These are phyloP conservation scores for Populus hybrid DNA, from an alignment of 441 rosid genomes.

Conservation along the genomic window DNA sequence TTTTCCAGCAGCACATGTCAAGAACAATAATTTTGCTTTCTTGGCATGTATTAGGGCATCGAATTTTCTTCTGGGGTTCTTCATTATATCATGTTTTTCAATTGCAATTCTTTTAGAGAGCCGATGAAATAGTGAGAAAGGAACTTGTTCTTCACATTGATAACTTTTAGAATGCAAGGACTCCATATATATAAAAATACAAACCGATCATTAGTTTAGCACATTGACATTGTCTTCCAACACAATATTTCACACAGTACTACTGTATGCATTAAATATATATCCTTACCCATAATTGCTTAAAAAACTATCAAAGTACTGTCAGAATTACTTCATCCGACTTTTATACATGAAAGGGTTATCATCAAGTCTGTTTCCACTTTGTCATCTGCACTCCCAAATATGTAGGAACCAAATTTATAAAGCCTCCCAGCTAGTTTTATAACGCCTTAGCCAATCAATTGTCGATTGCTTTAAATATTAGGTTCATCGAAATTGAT, in stretches of 20 bases:
- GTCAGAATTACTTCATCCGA: neutral
- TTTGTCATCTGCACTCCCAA: constrained; percentile 9
- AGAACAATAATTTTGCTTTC: constrained; percentile 14
- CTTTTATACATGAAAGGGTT: neutral
- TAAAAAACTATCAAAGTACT: neutral
- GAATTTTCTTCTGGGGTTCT: neutral
- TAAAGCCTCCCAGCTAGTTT: neutral
- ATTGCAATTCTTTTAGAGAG: neutral
- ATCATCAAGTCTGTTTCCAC: neutral
- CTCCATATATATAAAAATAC: neutral
- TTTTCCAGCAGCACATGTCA: neutral
- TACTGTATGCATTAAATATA: neutral
- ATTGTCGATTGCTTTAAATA: neutral
- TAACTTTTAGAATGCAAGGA: constrained; percentile 14
- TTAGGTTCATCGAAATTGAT: neutral
- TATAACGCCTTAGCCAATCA: neutral
- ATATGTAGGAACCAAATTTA: constrained; percentile 8
- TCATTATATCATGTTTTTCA: constrained; percentile 7
- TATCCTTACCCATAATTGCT: neutral
- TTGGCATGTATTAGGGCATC: neutral
- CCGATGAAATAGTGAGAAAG: neutral
- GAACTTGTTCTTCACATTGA: neutral
- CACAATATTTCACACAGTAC: neutral
- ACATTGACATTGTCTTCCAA: neutral
- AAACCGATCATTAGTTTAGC: constrained; percentile 11